These are phyloP conservation scores for Panaeolus papilionaceus DNA, from an alignment of 768 basidiomycete genomes.

Conservation along the genomic window DNA sequence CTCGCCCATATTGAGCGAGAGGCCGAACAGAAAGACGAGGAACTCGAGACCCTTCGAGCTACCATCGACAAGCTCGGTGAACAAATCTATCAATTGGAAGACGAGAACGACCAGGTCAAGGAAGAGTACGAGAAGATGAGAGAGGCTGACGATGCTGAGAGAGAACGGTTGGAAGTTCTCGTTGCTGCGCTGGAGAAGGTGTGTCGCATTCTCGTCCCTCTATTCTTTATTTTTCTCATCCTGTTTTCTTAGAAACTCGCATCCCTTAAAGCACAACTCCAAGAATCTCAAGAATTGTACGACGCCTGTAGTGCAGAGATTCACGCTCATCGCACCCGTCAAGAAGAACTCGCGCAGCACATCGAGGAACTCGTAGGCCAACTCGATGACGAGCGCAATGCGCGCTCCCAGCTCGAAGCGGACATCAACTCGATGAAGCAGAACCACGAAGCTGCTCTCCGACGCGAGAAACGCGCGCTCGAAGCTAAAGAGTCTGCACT, in stretches of 20 bases:
- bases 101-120: constrained; percentile 78
- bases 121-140: constrained; percentile 72
- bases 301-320: constrained; percentile 60
- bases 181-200: constrained; percentile 84
- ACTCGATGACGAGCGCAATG: constrained; percentile 61
- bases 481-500: constrained; percentile 77
- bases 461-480: constrained; percentile 64
- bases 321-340: constrained; percentile 68
- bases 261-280: constrained; percentile 65
- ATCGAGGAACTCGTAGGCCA: constrained; percentile 75
- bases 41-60: constrained; percentile 73
- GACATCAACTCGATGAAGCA: constrained; percentile 65
- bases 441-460: constrained; percentile 67
- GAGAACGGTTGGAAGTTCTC: constrained; percentile 70
- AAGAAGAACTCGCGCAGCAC: constrained; percentile 80
- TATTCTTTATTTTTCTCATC: neutral
- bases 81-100: constrained; percentile 84
- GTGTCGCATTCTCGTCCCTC: constrained; percentile 24
- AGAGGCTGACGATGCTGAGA: constrained; percentile 78
- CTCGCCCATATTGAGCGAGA: constrained; percentile 81
- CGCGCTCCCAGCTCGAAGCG: constrained; percentile 58
- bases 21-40: constrained; percentile 78
- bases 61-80: constrained; percentile 85
- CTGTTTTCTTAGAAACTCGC: constrained; percentile 65
- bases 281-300: constrained; percentile 69